phyloP scores from a whole-genome alignment of 2,329 filamentous ascomycete genomes.

The Curvularia verruculosa region DNA sequence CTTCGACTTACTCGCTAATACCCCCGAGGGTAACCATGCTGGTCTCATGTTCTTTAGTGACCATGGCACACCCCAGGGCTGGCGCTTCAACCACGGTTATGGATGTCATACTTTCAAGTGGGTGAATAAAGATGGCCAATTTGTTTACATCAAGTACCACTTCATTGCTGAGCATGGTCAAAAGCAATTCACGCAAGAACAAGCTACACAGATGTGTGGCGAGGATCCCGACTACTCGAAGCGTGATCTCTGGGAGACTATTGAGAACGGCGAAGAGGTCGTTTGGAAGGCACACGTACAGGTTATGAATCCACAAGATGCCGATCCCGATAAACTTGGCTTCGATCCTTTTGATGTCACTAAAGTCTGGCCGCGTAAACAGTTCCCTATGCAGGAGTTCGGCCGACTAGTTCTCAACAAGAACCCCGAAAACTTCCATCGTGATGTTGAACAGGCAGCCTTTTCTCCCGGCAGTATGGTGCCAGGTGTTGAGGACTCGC shows the following conservation, averaged over 20 bases:
- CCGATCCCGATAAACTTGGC: slow-evolving; percentile 56
- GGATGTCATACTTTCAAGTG: slow-evolving; percentile 58
- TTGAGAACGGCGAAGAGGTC: slow-evolving; percentile 51
- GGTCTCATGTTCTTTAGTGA: slow-evolving; percentile 59
- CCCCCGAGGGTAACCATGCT: slow-evolving; percentile 56
- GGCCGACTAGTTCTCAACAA: slow-evolving; percentile 60
- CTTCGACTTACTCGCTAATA: slow-evolving; percentile 58
- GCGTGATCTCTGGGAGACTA: slow-evolving; percentile 53
- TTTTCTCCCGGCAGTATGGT: slow-evolving; percentile 61
- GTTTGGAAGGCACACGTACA: slow-evolving; percentile 56
- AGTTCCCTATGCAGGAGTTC: slow-evolving; percentile 59
- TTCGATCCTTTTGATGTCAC: slow-evolving; percentile 62
- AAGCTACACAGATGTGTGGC: slow-evolving; percentile 55
- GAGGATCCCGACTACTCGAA: slow-evolving; percentile 60
- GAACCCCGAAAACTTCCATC: slow-evolving; percentile 60
- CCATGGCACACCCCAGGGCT: slow-evolving; percentile 57
- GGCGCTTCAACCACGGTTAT: slow-evolving; percentile 51
- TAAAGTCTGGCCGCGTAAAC: slow-evolving; percentile 58
- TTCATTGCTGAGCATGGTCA: slow-evolving; percentile 57
- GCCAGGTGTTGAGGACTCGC: slow-evolving; percentile 56
- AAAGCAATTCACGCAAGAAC: slow-evolving; percentile 55
- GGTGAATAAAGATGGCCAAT: slow-evolving; percentile 56
- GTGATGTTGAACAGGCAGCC: slow-evolving; percentile 45
- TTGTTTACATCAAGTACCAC: slow-evolving; percentile 61
- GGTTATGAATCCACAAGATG: slow-evolving; percentile 55